These are phyloP conservation scores for Cafeteria roenbergensis DNA, from an alignment of 108 stramenopile genomes.

Conservation along the genomic window DNA sequence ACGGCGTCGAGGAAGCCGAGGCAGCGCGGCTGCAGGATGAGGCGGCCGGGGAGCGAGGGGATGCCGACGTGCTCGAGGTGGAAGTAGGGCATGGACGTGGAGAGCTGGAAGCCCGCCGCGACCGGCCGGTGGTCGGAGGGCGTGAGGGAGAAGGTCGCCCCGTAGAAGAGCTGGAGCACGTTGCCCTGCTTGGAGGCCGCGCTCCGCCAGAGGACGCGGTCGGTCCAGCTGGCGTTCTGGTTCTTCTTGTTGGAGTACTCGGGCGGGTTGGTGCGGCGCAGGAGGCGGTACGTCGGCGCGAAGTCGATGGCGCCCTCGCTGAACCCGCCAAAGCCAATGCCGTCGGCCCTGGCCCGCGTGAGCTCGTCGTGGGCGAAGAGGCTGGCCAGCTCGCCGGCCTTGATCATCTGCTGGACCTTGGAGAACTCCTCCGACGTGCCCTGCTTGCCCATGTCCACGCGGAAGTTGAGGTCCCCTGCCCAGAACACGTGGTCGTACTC, in stretches of 20 bases:
- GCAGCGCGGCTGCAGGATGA: neutral
- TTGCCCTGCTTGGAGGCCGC: too few relatives aligned
- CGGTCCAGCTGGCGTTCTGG: slow-evolving; percentile 31
- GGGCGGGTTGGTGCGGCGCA: neutral
- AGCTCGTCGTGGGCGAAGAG: slow-evolving; percentile 21
- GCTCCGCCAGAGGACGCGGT: slow-evolving; percentile 29
- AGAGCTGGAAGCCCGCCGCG: neutral
- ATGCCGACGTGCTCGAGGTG: neutral
- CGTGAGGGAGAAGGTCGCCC: neutral
- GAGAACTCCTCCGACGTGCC: slow-evolving; percentile 17
- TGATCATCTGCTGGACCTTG: neutral
- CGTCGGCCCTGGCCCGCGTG: neutral
- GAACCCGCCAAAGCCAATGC: slow-evolving; percentile 19
- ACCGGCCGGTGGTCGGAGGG: neutral
- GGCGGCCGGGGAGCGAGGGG: too few relatives aligned
- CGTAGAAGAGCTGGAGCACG: neutral
- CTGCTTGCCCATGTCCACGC: slow-evolving; percentile 15
- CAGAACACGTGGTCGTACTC: slow-evolving; percentile 21
- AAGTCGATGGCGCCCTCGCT: slow-evolving; percentile 23
- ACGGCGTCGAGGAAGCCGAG: neutral
- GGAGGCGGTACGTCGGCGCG: slow-evolving; percentile 30
- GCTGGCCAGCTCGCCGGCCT: neutral
- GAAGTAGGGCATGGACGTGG: neutral
- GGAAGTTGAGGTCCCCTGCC: slow-evolving; percentile 29
- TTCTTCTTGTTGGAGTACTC: slow-evolving; percentile 32